Evolutionary conservation across 306 rosid genomes (phyloP), one percentile per base, ranked within the genome.

Genomic region (Ammopiptanthus mongolicus): DNA sequence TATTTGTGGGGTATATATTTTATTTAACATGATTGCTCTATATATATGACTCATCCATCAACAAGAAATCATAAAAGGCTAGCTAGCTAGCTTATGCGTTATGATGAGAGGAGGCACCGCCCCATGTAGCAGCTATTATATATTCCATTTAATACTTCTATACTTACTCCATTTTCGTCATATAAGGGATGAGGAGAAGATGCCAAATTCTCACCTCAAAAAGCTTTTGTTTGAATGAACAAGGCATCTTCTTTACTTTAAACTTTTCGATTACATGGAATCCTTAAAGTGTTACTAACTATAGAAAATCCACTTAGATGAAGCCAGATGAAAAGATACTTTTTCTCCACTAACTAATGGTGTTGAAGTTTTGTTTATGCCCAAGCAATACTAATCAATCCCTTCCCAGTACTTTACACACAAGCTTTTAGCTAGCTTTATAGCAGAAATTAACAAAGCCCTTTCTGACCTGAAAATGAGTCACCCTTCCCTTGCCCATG

Each of bases 251-350:
- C 76, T 75, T 81, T 88, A 65, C 84, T 74, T 83, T 67, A 70
- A 33, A 76, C 75, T 53, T 62, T 81, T 80, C 5, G 62, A 73
- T 79, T 79, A 81, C 76, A 69, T 79, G 80, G 83, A 81, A 89
- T 84, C 88, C 93, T 91, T 87, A 73, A 84, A 78, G 87, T 71
- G 68, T 83, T 89, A n/a, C 93, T 77, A 86, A 89, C 88, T 83
- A 86, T 87, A 83, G 89, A 89, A 85, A 89, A 86, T 76, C 84
- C 87, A 91, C 91, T 86, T 41, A 69, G 77, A 86, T 76, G 78
- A 77, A 74, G 79, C 81, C 83, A 81, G 29, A 82, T 77, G 57
- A 89, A 81, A 89, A 88, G 86, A 82, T 60, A 86, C 88, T 88
- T 91, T 85, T 77, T 31, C 80, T 57, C 88, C 78, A 75, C 87